phyloP scores from a whole-genome alignment of 345 rosid species.

The Acer yangbiense region DNA sequence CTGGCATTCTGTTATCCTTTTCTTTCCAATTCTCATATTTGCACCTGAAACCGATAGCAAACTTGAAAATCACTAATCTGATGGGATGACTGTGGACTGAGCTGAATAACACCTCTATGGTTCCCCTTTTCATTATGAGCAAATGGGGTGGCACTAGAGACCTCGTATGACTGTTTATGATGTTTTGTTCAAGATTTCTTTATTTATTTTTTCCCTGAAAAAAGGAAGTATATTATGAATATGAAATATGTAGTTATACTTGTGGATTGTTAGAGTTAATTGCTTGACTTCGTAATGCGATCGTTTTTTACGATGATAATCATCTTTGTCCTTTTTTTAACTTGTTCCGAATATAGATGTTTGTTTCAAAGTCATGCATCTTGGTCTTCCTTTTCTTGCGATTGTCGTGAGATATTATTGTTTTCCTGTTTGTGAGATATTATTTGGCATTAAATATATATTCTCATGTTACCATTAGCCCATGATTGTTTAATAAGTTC shows the following conservation, averaged over 20 bases:
- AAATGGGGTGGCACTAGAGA: neutral
- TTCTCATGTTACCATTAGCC: neutral
- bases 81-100: neutral
- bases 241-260: slow-evolving; percentile 3
- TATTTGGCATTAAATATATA: neutral
- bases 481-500: neutral
- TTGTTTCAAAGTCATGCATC: neutral
- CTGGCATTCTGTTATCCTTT: neutral
- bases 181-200: slow-evolving; percentile 1
- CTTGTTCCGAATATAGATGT: neutral
- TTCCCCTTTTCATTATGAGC: neutral
- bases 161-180: neutral
- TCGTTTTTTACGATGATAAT: neutral
- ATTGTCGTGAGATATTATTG: neutral
- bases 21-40: neutral
- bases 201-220: neutral
- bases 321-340: neutral
- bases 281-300: neutral
- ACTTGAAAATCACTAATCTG: neutral
- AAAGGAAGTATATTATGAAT: neutral
- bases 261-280: neutral
- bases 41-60: neutral
- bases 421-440: neutral
- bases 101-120: neutral
- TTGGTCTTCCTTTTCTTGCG: neutral